These are phyloP conservation scores for Lactifluus piperatus DNA, from an alignment of 768 basidiomycete genomes.

Conservation along the genomic window DNA sequence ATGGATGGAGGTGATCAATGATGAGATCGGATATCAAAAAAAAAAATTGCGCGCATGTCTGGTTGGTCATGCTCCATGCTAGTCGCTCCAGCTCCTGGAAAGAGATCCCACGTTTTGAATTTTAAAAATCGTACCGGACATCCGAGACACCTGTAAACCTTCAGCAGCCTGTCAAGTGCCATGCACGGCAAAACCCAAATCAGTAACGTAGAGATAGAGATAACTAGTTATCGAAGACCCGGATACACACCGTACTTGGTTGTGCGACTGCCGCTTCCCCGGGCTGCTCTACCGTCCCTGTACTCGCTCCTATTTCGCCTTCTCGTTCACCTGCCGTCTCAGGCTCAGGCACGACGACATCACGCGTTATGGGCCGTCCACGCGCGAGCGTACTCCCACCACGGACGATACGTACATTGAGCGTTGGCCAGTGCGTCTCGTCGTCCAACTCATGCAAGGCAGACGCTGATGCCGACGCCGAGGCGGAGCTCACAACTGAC, in stretches of 20 bases:
- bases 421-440: slow-evolving; percentile 23
- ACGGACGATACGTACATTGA: slow-evolving; percentile 27
- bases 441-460: slow-evolving; percentile 27
- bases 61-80: background rate
- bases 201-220: background rate
- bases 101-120: slow-evolving; percentile 28
- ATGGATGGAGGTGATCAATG: background rate
- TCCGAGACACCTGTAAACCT: background rate
- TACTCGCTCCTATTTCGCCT: background rate
- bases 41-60: background rate
- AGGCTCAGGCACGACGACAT: background rate
- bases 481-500: slow-evolving; percentile 25
- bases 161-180: background rate
- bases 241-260: background rate
- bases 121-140: slow-evolving; percentile 18
- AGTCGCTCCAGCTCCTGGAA: slow-evolving; percentile 29
- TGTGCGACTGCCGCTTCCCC: background rate
- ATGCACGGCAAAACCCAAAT: background rate
- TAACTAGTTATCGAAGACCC: background rate
- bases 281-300: background rate
- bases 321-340: background rate
- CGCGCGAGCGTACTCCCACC: slow-evolving; percentile 19
- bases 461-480: slow-evolving; percentile 25
- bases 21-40: background rate
- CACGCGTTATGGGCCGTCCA: slow-evolving; percentile 16